Conservation (phyloP, 768 basidiomycete species). For the Trichaptum fuscoviolaceum region DNA sequence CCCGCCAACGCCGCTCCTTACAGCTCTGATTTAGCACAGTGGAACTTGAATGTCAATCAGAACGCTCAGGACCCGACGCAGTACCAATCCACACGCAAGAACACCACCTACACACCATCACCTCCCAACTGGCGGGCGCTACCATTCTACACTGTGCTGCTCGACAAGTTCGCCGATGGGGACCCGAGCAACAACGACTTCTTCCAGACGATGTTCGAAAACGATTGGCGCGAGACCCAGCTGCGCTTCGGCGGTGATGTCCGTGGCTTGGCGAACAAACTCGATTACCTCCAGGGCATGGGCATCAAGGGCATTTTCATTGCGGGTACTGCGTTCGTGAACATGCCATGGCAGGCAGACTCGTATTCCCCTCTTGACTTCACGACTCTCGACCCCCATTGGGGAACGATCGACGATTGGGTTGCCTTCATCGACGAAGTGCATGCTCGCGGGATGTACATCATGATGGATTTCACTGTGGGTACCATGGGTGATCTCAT, state of each 20-base stretch:
- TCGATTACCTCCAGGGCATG: conserved; percentile 91
- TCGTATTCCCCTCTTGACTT: conserved; percentile 97
- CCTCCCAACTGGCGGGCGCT: conserved; percentile 83
- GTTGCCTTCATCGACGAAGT: conserved; percentile 64
- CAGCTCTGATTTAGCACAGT: conserved; percentile 55
- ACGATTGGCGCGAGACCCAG: conserved; percentile 84
- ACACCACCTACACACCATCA: conserved; percentile 67
- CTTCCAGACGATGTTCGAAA: conserved; percentile 74
- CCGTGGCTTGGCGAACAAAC: conserved; percentile 61
- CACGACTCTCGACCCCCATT: conserved; percentile 86
- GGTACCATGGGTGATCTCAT: conserved; percentile 88
- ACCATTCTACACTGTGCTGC: conserved; percentile 74
- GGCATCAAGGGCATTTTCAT: conserved; percentile 82
- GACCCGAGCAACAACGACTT: conserved; percentile 90
- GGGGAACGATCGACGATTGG: conserved; percentile 85
- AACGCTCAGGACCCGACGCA: conserved; percentile 61
- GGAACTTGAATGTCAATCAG: conserved; percentile 78
- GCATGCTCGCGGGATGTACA: conserved; percentile 81
- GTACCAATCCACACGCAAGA: conserved; percentile 56
- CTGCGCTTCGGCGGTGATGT: conserved; percentile 88
- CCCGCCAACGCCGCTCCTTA: conserved; percentile 56
- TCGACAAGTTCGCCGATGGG: conserved; percentile 94
- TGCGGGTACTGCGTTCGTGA: conserved; percentile 87
- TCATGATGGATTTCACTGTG: conserved; percentile 92
- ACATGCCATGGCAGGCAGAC: conserved; percentile 98